Evolutionary conservation across 257 asterid genomes (phyloP).

Genomic region (Gynochthodes officinalis): DNA sequence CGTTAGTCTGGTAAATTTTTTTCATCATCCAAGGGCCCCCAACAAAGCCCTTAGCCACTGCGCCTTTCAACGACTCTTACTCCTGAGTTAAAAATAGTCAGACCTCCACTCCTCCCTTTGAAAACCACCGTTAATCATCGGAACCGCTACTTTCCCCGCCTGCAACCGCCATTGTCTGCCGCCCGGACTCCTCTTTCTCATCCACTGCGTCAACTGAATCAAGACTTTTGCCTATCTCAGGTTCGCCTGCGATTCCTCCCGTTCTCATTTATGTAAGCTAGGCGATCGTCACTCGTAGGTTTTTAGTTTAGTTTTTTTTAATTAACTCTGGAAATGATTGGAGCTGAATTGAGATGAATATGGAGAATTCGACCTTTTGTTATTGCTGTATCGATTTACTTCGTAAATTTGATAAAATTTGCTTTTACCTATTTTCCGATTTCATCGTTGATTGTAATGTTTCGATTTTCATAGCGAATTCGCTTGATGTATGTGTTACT

Average conservation of each 20-base stretch:
- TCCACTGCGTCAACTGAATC: neutral
- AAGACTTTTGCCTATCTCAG: conserved; percentile 3
- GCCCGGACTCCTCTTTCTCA: neutral
- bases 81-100: conserved; percentile 9
- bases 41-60: too few relatives aligned
- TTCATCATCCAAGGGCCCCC: neutral
- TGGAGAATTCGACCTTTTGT: neutral
- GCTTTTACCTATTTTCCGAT: neutral
- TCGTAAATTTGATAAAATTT: neutral
- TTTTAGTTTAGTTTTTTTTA: neutral
- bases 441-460: neutral
- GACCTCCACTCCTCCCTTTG: neutral
- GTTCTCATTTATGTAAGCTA: neutral
- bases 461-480: neutral
- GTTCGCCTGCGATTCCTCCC: neutral
- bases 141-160: conserved; percentile 7
- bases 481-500: neutral
- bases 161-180: conserved; percentile 6
- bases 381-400: neutral
- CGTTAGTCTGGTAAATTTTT: too few relatives aligned
- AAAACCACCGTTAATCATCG: conserved; percentile 13
- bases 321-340: neutral
- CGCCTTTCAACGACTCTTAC: conserved; percentile 9
- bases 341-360: neutral
- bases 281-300: neutral